Evolutionary conservation across 345 rosid genomes (phyloP).

Genomic region (Trapa bicornis): DNA sequence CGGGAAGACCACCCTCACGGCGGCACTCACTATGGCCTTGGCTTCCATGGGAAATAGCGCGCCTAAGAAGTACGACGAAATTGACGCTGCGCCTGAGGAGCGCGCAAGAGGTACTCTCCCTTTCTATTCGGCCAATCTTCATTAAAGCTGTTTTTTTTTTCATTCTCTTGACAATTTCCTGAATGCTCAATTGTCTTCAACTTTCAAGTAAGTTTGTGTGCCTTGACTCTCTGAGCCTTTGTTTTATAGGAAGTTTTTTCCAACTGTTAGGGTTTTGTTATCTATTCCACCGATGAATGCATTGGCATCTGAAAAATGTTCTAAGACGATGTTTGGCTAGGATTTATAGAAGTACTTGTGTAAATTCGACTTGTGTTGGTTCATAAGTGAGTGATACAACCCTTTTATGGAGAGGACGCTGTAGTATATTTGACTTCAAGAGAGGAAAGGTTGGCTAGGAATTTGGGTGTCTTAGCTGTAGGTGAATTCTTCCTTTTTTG

Average conservation of each 20-base stretch:
- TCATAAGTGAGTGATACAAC: background rate
- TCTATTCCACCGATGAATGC: background rate
- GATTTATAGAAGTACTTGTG: background rate
- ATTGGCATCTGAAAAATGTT: background rate
- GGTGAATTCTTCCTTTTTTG: background rate
- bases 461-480: background rate
- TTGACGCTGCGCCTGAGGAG: slow-evolving; percentile 93
- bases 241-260: too few species aligned
- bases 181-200: background rate
- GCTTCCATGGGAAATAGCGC: slow-evolving; percentile 59
- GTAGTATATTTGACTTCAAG: background rate
- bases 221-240: background rate
- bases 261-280: background rate
- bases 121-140: background rate
- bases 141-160: background rate
- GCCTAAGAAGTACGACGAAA: slow-evolving; percentile 80
- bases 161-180: background rate
- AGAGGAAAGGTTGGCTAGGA: background rate
- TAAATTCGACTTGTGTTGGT: background rate
- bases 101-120: slow-evolving; percentile 44
- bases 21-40: slow-evolving; percentile 87
- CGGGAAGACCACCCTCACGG: slow-evolving; percentile 83
- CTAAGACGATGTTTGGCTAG: background rate
- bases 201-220: background rate
- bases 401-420: too few species aligned